Percentiles rank a stretch among this genome's conserved stretches.
Evolutionary conservation across 768 basidiomycete genomes (phyloP).

Genomic region (Kondoa malvinella): DNA sequence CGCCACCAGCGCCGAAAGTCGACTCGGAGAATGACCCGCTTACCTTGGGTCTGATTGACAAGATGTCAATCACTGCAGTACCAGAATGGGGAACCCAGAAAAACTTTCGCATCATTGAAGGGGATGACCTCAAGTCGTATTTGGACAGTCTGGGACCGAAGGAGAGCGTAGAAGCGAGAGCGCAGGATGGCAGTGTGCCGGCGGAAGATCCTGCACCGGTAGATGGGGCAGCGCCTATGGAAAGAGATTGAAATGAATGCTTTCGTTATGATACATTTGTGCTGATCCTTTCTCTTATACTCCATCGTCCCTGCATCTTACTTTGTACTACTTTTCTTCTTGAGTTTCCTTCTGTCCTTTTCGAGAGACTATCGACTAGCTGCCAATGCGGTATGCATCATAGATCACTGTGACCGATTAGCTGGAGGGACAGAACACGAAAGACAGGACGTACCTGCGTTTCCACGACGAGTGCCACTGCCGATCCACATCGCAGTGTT

Average conservation of each 20-base stretch:
- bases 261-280: background rate
- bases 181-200: background rate
- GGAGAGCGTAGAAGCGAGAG: constrained; percentile 26
- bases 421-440: background rate
- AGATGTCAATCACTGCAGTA: background rate
- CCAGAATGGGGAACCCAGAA: constrained; percentile 30
- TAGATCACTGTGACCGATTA: background rate
- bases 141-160: constrained; percentile 63
- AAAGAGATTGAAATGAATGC: background rate
- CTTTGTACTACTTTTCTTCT: no score
- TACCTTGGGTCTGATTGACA: background rate
- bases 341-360: no score
- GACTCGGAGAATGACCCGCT: background rate
- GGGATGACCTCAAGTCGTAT: constrained; percentile 54
- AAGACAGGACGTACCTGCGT: background rate
- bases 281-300: no score
- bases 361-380: background rate
- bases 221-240: background rate
- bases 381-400: background rate
- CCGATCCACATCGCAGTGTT: background rate
- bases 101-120: constrained; percentile 72
- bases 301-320: no score
- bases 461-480: background rate
- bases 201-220: background rate
- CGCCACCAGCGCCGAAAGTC: background rate